phyloP scores from a whole-genome alignment of 345 rosid genomes.

The Reutealis trisperma region DNA sequence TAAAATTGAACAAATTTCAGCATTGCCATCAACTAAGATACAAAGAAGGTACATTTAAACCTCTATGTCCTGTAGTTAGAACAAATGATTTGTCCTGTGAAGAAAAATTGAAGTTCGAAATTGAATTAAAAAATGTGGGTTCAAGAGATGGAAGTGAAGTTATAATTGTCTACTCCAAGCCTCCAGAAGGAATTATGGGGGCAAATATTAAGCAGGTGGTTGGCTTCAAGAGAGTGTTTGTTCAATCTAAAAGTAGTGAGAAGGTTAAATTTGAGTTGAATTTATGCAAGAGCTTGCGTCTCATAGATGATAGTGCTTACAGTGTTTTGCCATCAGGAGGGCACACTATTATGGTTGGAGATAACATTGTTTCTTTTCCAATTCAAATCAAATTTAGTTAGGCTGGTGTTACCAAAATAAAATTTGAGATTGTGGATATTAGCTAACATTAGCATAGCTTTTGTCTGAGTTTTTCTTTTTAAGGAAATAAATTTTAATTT shows the following conservation, averaged over 20 bases:
- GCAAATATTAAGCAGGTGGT: slow-evolving; percentile 17
- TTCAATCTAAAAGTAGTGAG: background rate
- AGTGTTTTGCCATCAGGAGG: slow-evolving; percentile 12
- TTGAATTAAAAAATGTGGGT: slow-evolving; percentile 10
- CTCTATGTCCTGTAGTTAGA: slow-evolving; percentile 19
- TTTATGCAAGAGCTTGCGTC: slow-evolving; percentile 11
- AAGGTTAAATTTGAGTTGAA: slow-evolving; percentile 10
- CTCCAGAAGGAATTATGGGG: slow-evolving; percentile 13
- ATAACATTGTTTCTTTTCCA: background rate
- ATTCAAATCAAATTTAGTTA: background rate
- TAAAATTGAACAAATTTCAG: slow-evolving; percentile 20
- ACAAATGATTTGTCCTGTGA: slow-evolving; percentile 1
- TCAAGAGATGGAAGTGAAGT: slow-evolving; percentile 15
- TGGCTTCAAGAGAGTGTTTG: slow-evolving; percentile 20
- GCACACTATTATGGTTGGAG: slow-evolving; percentile 16
- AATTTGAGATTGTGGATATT: no score
- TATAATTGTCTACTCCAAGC: slow-evolving; percentile 18
- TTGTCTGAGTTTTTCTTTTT: no score
- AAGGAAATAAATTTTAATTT: no score
- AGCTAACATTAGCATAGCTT: no score
- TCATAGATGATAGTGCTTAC: slow-evolving; percentile 17
- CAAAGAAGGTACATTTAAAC: background rate
- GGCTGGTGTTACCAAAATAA: background rate
- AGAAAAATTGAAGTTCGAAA: background rate
- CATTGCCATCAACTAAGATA: slow-evolving; percentile 29